These are phyloP conservation scores for Erythrophleum fordii DNA, from an alignment of 306 rosid genomes.

Conservation along the genomic window DNA sequence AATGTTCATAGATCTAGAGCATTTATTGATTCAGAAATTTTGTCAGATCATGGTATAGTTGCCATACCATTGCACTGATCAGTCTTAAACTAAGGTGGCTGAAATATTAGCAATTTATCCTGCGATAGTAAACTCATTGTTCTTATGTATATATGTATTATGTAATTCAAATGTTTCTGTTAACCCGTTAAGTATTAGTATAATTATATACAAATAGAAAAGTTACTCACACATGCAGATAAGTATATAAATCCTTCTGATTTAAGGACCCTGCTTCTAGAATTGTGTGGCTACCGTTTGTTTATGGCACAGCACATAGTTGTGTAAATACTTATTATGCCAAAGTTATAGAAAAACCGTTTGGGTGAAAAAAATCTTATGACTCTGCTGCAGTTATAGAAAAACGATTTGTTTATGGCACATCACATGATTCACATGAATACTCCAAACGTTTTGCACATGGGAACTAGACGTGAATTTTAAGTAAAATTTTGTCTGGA, in stretches of 20 bases:
- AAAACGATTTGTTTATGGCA: too few relatives aligned
- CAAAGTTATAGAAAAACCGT: too few relatives aligned
- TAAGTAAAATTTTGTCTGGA: not conserved
- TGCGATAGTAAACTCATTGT: not conserved
- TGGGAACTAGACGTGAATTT: not conserved
- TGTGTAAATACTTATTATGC: constrained; percentile 13
- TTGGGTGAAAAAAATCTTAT: too few relatives aligned
- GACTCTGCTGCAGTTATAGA: too few relatives aligned
- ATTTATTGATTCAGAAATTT: constrained; percentile 15
- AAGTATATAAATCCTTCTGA: not conserved
- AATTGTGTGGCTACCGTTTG: not conserved
- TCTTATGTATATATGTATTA: not conserved
- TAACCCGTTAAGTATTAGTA: not conserved
- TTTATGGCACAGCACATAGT: not conserved
- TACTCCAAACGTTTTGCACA: not conserved
- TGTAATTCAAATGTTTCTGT: not conserved
- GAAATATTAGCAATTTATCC: not conserved
- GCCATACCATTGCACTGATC: constrained; percentile 8
- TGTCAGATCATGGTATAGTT: not conserved
- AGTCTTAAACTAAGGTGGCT: not conserved
- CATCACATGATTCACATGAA: too few relatives aligned
- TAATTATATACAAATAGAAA: not conserved
- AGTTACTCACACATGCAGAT: not conserved
- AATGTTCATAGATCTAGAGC: not conserved
- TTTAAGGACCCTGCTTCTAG: not conserved